Evolutionary conservation across 805 yeast species (phyloP), one percentile per base, ranked within the genome.

Genomic region (Schizosaccharomyces lindneri): DNA sequence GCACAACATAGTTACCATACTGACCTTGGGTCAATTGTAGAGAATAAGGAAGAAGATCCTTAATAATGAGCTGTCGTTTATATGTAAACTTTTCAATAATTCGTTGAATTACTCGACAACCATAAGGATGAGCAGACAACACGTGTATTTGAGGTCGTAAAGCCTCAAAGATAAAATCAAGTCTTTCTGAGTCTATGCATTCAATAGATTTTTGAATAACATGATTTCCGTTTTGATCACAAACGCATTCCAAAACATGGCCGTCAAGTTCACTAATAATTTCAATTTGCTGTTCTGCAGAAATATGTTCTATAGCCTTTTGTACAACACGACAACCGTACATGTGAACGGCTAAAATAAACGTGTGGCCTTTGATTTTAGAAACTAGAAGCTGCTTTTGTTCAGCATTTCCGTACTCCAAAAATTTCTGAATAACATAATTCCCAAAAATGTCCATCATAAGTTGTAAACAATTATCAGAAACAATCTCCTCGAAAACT

Each of bases 401-500:
- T 29, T 80, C 77, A 31, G 72, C 76, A 3, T 82, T 75, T 41
- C 97, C 96, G 67, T 74, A 77, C 73, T 93, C 97, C 71, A 93
- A 87, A 68, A 81, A 86, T 71, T 90, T 89, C 72, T 93, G 99
- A 62, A 93, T 86, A 32, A 93, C 97, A 70, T 93, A 93, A 71
- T 93, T 93, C 63, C 99, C 99, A 73, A 93, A 93, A 7, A 93
- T 98, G 74, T 93, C 98, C 19, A 94, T 87, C 84, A 89, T 85
- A 64, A 93, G 75, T 62, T 84, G 88, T 62, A 83, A 76, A 3
- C 89, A 79, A 64, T 81, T 79, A 29, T 81, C 83, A 67, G 88
- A 75, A n/a, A 36, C 19, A 46, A 93, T 82, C 72, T 89, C 97
- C 65, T 82, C 82, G 73, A 90, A 89, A 21, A 93, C 80, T 19